Evolutionary conservation across 345 rosid species (phyloP), one percentile per base, ranked within the genome.

Genomic region (Gynandropsis gynandra): DNA sequence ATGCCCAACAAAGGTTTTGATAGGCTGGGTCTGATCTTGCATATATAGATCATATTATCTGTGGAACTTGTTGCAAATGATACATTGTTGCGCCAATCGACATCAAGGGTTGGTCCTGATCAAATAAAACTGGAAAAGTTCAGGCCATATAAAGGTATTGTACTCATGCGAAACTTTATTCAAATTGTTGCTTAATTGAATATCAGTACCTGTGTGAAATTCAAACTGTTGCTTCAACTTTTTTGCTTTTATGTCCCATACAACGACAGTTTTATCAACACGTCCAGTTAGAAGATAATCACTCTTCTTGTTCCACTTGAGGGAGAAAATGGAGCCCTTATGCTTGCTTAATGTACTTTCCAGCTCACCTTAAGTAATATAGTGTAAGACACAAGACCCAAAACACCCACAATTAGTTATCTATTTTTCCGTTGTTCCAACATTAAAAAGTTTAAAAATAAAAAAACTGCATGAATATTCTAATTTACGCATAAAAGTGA

Each of bases 251-350:
- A 88, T 94, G 65, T 88, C 99, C 97, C 99, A 93, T 42, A 93
- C 99, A 66, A 93, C 85, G 34, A 95, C 99, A 32, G 94, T 88
- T 77, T 69, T 85, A 68, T 93, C 99, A 36, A 80, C 85, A 68
- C 99, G 88, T 69, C 99, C 99, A 16, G 97, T 88, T 36, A 93
- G 88, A 72, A 93, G 95, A 73, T 79, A 93, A 71, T 93, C 97
- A 44, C 99, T 94, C 74, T 88, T 93, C 76, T 88, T 93, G 75
- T 93, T 93, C 99, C 99, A 93, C 77, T 93, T 93, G n/a, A 93
- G 74, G 54, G 99, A 85, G 72, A 93, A 93, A 41, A 93, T 83
- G 37, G 99, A 94, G 37, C 95, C 99, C 64, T 83, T 85, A 69
- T 93, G 99, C 64, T 86, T 93, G 66, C 80, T 88, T 69, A 93